Base-by-base conservation (phyloP, 179 eudicot species). In the Vitellaria paradoxa region DNA sequence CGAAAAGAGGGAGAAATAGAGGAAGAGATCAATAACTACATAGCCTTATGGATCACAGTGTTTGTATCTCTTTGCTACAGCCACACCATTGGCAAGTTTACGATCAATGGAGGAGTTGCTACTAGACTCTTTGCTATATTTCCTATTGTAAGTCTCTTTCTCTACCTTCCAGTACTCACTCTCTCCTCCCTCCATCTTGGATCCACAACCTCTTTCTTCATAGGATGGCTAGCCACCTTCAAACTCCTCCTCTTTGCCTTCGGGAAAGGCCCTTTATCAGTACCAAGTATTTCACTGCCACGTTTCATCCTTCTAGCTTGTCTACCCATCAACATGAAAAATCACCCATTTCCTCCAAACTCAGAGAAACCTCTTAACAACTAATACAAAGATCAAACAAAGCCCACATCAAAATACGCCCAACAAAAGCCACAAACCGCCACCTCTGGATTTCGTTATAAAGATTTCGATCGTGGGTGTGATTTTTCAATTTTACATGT, bases 171-270 rank as follows among this genome's bases (percentile, higher is more conserved):
- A n/a, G n/a, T n/a, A 30, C 37, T 30, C 37, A 30, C 37, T 30
- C 37, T 30, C 37, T 30, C 37, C 37, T 30, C 37, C 37, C 37
- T 30, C 37, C 37, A 30, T 30, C 37, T 30, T 30, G 37, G 37
- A 30, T 30, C 84, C 17, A 72, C 72, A 45, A 80, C 87, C 56
- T 55, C 80, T 70, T 90, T 88, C 79, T 87, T 84, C 83, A 81
- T 90, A 30, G 86, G 82, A 65, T 91, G 92, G 92, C 84, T 91
- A 8, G 87, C 79, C 57, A 91, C 83, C 61, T 91, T 82, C 82
- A 91, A 89, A 79, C 86, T 91, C 75, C 64, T 89, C 61, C 88
- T 91, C 49, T 85, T 83, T 30, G 37, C 37, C 37, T 2, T 30
- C 2, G 37, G 37, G 1, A 30, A 30, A 30, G 37, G 37, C 37